These are phyloP conservation scores for Fusarium sp. DNA, from an alignment of 2,329 filamentous ascomycete species.

Conservation along the genomic window DNA sequence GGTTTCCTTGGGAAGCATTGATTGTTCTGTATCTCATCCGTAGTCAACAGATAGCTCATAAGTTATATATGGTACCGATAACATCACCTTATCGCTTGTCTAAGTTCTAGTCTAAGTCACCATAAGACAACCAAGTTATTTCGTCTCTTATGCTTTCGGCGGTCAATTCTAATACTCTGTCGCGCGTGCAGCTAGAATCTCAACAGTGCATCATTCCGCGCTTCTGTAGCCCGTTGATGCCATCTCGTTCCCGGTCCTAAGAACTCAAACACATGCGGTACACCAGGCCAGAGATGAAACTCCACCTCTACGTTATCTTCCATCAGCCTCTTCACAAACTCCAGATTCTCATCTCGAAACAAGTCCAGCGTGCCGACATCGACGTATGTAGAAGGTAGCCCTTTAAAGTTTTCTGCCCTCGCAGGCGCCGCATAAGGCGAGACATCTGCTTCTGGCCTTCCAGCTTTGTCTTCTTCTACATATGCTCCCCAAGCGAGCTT, in stretches of 20 bases:
- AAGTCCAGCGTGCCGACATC: conserved; percentile 39
- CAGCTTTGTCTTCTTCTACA: conserved; percentile 38
- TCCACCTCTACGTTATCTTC: conserved; percentile 40
- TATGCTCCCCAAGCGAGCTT: conserved; percentile 33
- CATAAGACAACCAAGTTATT: neutral
- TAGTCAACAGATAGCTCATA: no score
- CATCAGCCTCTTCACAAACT: conserved; percentile 37
- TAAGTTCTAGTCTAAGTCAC: neutral
- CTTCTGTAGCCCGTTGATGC: conserved; percentile 23
- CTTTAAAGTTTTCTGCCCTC: conserved; percentile 24
- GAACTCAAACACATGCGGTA: conserved; percentile 41
- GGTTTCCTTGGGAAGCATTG: conserved; percentile 10
- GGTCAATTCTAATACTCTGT: no score
- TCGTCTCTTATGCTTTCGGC: neutral
- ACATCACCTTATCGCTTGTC: no score
- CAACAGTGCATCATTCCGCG: conserved; percentile 24
- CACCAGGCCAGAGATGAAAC: conserved; percentile 40
- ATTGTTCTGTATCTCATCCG: no score
- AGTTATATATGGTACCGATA: no score
- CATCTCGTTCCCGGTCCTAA: conserved; percentile 30
- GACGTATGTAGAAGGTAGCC: conserved; percentile 32
- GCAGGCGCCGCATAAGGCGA: conserved; percentile 38
- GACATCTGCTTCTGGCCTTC: conserved; percentile 16
- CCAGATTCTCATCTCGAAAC: conserved; percentile 36
- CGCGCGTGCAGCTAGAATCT: conserved; percentile 8